Base-by-base conservation (phyloP, 2,329 filamentous ascomycete species). In the Colletotrichum tanaceti region DNA sequence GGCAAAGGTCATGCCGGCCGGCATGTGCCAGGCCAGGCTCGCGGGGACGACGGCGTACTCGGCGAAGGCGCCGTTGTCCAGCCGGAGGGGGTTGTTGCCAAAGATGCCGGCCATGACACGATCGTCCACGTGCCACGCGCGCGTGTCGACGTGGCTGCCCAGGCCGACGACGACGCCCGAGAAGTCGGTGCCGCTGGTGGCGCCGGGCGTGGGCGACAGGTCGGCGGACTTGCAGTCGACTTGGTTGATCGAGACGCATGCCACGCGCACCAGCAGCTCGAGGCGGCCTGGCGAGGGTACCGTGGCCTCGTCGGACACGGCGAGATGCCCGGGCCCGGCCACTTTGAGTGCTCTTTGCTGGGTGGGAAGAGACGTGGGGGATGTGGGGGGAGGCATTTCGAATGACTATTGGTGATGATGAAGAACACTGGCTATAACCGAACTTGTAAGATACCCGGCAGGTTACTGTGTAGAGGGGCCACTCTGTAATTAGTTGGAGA, bases 211-310 rank as follows among this genome's bases (percentile, higher is more conserved):
- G 16, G 71, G 70, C 1, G 71, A 73, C 65, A 73, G 65, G 55
- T 73, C 72, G 24, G 67, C 65, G 6, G 70, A 66, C 44, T 73
- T 73, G 52, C 70, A 66, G 47, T 73, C 72, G 44, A 72, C 70
- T 6, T 62, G 71, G 20, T 73, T 72, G 52, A 73, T 67, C 2
- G 70, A 65, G 2, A 73, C 70, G 46, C 38, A 41, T 9, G 28
- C 44, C 22, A 66, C 63, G 14, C 39, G 55, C 11, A 60, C 44
- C 14, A 49, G 46, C 10, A 58, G 13, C 38, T 58, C 38, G 20
- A 7, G 4, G 14, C 20, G n/a, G n/a, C 24, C 13, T 16, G 20
- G 11, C 6, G 13, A 32, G 4, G 38, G 41, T 43, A 58, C 32
- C 13, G 14, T 9, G 13, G 35, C 18, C 20, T 58, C 54, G 5